Evolutionary conservation across 2,329 filamentous ascomycete species (phyloP), one percentile per base, ranked within the genome.

Genomic region (Endoconidiophora polonica): DNA sequence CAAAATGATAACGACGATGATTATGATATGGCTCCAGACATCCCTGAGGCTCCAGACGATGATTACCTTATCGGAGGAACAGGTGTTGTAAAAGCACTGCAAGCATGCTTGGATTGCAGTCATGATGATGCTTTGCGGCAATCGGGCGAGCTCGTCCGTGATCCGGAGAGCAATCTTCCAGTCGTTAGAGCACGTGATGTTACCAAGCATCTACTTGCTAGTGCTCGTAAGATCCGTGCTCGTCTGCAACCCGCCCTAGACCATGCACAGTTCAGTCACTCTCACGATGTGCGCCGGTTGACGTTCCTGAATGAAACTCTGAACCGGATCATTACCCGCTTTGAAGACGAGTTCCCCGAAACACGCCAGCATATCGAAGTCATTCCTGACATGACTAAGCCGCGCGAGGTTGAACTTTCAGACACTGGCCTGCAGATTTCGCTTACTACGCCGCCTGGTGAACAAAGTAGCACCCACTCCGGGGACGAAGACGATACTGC

Each of bases 21-120:
- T 20, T 71, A 77, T 41, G 77, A 81, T 2, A 38, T 44, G 6
- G 16, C 9, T 4, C 36, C 46, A 5, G 46, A 49, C 33, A 46
- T 43, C 47, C 44, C 43, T 4, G 71, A 79, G 9, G 82, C 86
- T 5, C 84, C 87, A 0, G 86, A 94, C 56, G 83, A 94, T 52
- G 86, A 95, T 62, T 96, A 96, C 63, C 87, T 96, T 42, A 91
- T 96, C 58, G 88, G 90, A 18, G 90, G 90, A 14, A 94, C 87
- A 0, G 91, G 90, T 23, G 86, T 98, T 1, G 90, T 94, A 45
- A 95, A 94, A 66, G 91, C 91, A 3, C 70, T 98, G 43, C 81
- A 86, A 49, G 93, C 93, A 58, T 94, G 88, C 59, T 69, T 98
- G 46, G 62, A 64, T 3, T 80, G 48, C 79, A 82, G 49, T 76